Evolutionary conservation across 2,329 filamentous ascomycete genomes (phyloP).

Genomic region (Fusarium setosum): DNA sequence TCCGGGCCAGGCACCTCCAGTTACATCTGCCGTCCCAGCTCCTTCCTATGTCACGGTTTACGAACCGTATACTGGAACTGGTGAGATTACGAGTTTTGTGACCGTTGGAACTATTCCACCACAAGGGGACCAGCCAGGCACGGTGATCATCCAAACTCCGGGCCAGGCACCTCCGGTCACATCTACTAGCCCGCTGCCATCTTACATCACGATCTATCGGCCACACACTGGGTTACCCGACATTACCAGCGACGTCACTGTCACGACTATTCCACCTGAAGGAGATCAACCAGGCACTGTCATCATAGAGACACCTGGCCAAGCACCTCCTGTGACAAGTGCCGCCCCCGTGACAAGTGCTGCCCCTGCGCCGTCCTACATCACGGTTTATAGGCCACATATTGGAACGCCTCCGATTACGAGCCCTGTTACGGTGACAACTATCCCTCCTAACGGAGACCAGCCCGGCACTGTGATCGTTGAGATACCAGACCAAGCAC

Average conservation of each 20-base stretch:
- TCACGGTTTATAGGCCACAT: not conserved
- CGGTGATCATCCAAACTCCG: constrained; percentile 25
- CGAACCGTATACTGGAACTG: constrained; percentile 5
- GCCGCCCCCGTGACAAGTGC: not conserved
- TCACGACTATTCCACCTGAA: constrained; percentile 6
- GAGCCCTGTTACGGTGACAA: not conserved
- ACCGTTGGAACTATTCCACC: constrained; percentile 26
- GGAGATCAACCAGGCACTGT: constrained; percentile 15
- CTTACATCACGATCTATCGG: not conserved
- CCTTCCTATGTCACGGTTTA: constrained; percentile 6
- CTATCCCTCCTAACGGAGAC: not conserved
- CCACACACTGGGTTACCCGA: not conserved
- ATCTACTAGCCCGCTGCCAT: constrained; percentile 9
- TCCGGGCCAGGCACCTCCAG: not conserved
- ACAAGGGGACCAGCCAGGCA: constrained; percentile 20
- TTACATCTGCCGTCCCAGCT: not conserved
- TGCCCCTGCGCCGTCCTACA: not conserved
- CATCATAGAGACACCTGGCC: constrained; percentile 10
- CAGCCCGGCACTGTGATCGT: constrained; percentile 7
- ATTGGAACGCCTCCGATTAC: not conserved
- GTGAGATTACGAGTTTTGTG: constrained; percentile 20
- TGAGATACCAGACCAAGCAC: constrained; percentile 10
- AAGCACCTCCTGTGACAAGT: not conserved
- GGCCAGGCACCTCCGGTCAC: constrained; percentile 16
- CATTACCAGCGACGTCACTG: not conserved